Conservation (phyloP, 163 green algal species). For the Chloromonas sp. region DNA sequence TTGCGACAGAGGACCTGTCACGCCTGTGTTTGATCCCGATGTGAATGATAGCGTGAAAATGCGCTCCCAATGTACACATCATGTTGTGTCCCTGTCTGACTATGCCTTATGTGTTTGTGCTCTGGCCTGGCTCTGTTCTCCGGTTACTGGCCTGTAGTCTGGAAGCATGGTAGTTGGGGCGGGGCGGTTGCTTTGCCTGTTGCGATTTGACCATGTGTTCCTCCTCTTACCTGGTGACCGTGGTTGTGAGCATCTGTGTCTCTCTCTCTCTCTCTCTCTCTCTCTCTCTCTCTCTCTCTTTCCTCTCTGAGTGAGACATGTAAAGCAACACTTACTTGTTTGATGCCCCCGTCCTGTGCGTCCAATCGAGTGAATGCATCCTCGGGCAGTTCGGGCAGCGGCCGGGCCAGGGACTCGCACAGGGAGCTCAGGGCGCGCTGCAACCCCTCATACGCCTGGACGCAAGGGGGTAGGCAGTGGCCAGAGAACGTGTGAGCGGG, state of each 20-base stretch:
- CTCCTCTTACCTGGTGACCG: not conserved
- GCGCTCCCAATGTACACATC: no score
- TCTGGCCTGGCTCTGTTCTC: no score
- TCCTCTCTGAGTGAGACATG: not conserved
- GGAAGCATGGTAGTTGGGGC: not conserved
- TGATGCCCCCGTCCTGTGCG: constrained; percentile 7
- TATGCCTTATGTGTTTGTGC: no score
- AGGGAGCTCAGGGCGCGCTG: constrained; percentile 35
- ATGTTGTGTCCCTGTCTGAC: no score
- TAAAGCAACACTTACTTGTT: not conserved
- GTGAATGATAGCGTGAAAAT: no score
- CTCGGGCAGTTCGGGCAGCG: constrained; percentile 51
- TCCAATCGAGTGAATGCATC: constrained; percentile 39
- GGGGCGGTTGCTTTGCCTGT: not conserved
- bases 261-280: not conserved
- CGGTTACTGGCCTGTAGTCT: no score
- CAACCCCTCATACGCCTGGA: constrained; percentile 46
- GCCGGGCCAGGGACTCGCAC: constrained; percentile 45
- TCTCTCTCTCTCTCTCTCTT: not conserved
- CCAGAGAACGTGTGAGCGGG: no score
- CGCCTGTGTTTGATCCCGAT: no score
- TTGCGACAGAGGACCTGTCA: no score
- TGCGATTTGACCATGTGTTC: not conserved
- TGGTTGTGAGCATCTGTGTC: not conserved
- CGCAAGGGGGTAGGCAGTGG: not conserved